Percentiles rank a stretch among this genome's conserved stretches.
These are phyloP conservation scores for Fusarium sp. DNA, from an alignment of 2,329 filamentous ascomycete genomes.

Conservation along the genomic window DNA sequence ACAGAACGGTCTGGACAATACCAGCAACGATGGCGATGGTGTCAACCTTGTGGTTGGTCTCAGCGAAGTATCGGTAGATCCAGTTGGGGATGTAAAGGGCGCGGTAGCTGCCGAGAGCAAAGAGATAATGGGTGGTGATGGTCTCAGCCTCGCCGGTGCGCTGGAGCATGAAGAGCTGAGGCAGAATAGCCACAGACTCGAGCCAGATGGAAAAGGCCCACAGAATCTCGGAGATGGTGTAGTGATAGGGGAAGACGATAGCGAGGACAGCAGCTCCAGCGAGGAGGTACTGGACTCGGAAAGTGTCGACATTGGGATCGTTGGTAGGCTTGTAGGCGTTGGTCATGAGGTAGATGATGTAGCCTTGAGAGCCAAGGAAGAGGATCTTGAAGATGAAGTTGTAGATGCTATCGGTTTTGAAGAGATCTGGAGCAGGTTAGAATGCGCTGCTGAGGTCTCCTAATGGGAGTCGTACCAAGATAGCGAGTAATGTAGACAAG, in stretches of 20 bases:
- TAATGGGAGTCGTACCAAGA: slow-evolving; percentile 69
- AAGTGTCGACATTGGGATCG: slow-evolving; percentile 96
- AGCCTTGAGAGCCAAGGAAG: slow-evolving; percentile 90
- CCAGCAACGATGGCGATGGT: slow-evolving; percentile 90
- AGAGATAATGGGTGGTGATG: slow-evolving; percentile 98
- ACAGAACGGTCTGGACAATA: slow-evolving; percentile 91
- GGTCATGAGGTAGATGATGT: slow-evolving; percentile 98
- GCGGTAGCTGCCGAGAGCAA: slow-evolving; percentile 90
- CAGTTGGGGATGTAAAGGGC: slow-evolving; percentile 99
- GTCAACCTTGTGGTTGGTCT: slow-evolving; percentile 79
- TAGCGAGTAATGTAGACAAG: slow-evolving; percentile 95
- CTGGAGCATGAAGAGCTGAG: slow-evolving; percentile 98
- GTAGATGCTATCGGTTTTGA: slow-evolving; percentile 86
- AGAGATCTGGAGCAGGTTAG: slow-evolving; percentile 72
- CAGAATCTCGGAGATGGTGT: slow-evolving; percentile 84
- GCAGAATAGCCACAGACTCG: slow-evolving; percentile 94
- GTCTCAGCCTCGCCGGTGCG: slow-evolving; percentile 97
- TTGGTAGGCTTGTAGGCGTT: slow-evolving; percentile 98
- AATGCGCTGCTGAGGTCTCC: background rate
- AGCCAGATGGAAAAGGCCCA: slow-evolving; percentile 99
- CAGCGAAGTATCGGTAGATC: slow-evolving; percentile 89
- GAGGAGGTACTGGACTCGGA: slow-evolving; percentile 94
- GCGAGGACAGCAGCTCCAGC: slow-evolving; percentile 83
- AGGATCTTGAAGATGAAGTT: slow-evolving; percentile 96
- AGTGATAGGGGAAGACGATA: slow-evolving; percentile 86